Percentiles rank a stretch among this genome's conserved stretches.
Conservation (phyloP, 208 protist species). For the Wallacemonas sp. region DNA sequence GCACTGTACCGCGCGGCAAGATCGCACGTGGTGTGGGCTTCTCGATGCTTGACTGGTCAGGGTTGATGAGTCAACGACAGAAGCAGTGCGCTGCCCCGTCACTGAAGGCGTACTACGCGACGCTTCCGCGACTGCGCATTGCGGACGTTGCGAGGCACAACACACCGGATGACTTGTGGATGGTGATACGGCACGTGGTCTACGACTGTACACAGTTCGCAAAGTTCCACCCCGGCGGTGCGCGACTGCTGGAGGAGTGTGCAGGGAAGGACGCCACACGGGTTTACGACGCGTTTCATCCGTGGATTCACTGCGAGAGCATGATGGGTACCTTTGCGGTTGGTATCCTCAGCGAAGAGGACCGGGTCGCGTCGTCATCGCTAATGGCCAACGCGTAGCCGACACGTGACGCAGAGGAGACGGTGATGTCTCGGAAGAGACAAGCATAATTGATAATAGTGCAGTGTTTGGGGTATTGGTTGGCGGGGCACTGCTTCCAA, state of each 20-base stretch:
- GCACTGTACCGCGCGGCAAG: constrained; percentile 13
- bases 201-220: constrained; percentile 80
- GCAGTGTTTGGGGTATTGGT: too few relatives aligned
- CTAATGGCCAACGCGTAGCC: background rate
- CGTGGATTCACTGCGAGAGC: constrained; percentile 65
- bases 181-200: constrained; percentile 66
- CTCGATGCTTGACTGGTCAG: constrained; percentile 54
- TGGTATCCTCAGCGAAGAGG: constrained; percentile 20
- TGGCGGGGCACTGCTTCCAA: too few relatives aligned
- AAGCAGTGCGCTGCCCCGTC: background rate
- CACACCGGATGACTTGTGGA: constrained; percentile 64
- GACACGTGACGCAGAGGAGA: too few relatives aligned
- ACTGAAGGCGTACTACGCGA: background rate
- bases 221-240: constrained; percentile 71
- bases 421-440: too few relatives aligned
- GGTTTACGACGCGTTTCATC: constrained; percentile 65
- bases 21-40: constrained; percentile 18
- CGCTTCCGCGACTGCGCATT: constrained; percentile 31
- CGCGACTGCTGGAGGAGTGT: constrained; percentile 45
- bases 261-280: constrained; percentile 66
- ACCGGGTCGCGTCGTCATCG: background rate
- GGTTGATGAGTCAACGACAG: constrained; percentile 10
- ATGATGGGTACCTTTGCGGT: constrained; percentile 60
- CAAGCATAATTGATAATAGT: too few relatives aligned
- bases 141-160: constrained; percentile 59